A percentile compares a stretch with the other conserved stretches of the same genome.
These are phyloP conservation scores for Gossypium laxum DNA, from an alignment of 441 rosid genomes.

Conservation along the genomic window DNA sequence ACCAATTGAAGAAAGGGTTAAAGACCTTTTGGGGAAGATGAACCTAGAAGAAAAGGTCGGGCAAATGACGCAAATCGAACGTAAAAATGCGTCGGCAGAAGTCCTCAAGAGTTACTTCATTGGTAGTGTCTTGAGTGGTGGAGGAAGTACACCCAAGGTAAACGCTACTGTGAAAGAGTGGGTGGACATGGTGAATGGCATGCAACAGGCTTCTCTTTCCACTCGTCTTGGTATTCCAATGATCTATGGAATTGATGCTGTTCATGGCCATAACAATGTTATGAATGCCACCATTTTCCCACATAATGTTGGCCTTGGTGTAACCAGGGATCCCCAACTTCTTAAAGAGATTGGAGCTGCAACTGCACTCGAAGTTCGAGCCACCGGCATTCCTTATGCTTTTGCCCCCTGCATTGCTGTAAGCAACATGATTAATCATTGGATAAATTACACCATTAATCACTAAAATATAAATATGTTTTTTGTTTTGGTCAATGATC, in stretches of 20 bases:
- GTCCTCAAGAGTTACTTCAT: not conserved
- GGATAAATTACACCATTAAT: not conserved
- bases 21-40: constrained; percentile 5
- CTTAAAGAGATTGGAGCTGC: constrained; percentile 46
- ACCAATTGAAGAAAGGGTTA: not conserved
- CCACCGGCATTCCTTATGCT: constrained; percentile 58
- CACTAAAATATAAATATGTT: too few relatives aligned
- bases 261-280: constrained; percentile 12
- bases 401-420: constrained; percentile 75
- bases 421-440: constrained; percentile 15
- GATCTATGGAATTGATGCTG: constrained; percentile 6
- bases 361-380: constrained; percentile 65
- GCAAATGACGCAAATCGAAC: constrained; percentile 9
- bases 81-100: not conserved
- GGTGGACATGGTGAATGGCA: constrained; percentile 9
- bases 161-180: not conserved
- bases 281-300: constrained; percentile 10
- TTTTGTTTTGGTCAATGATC: not conserved
- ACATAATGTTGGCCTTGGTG: constrained; percentile 12
- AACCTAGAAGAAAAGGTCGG: not conserved
- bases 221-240: constrained; percentile 9
- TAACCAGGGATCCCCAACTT: constrained; percentile 45
- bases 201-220: not conserved
- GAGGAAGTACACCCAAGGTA: constrained; percentile 1
- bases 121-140: constrained; percentile 9